phyloP scores from a whole-genome alignment of 2,329 filamentous ascomycete genomes.

The Tolypocladium endophyticum region DNA sequence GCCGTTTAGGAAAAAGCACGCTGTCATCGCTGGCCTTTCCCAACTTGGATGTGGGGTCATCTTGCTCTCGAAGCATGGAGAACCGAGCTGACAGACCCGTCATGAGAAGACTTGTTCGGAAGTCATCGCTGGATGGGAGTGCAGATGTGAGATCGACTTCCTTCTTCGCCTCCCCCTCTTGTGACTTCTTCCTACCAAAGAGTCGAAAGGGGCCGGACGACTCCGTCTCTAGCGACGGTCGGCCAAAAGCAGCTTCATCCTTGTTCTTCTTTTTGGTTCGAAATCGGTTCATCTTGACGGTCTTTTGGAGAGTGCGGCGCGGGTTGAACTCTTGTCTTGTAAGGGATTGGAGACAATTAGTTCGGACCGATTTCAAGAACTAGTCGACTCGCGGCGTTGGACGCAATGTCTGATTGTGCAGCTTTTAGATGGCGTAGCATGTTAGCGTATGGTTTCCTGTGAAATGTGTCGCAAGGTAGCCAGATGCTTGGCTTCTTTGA shows the following conservation, averaged over 20 bases:
- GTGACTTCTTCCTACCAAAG: conserved; percentile 46
- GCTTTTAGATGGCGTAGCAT: neutral
- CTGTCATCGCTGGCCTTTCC: conserved; percentile 95
- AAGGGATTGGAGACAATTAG: too few species aligned
- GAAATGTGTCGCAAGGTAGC: neutral
- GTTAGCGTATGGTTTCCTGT: neutral
- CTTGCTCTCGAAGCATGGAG: conserved; percentile 92
- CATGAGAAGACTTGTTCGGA: conserved; percentile 93
- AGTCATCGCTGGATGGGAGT: conserved; percentile 76
- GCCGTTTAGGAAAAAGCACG: conserved; percentile 71
- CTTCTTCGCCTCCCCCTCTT: conserved; percentile 46
- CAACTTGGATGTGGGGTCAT: conserved; percentile 78
- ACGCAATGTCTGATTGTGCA: neutral
- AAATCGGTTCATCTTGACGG: conserved; percentile 57
- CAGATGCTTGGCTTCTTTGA: too few species aligned
- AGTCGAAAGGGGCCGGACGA: conserved; percentile 40
- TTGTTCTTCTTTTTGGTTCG: conserved; percentile 61
- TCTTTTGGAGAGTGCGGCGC: neutral
- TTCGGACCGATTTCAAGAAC: neutral
- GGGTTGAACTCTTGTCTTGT: neutral
- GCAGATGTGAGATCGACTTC: conserved; percentile 64
- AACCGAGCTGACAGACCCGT: conserved; percentile 89
- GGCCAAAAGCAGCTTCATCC: conserved; percentile 37
- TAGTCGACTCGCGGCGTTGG: neutral
- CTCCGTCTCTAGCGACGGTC: conserved; percentile 45